Conservation (phyloP, 352 stramenopile species). For the Phytophthora palmivora region DNA sequence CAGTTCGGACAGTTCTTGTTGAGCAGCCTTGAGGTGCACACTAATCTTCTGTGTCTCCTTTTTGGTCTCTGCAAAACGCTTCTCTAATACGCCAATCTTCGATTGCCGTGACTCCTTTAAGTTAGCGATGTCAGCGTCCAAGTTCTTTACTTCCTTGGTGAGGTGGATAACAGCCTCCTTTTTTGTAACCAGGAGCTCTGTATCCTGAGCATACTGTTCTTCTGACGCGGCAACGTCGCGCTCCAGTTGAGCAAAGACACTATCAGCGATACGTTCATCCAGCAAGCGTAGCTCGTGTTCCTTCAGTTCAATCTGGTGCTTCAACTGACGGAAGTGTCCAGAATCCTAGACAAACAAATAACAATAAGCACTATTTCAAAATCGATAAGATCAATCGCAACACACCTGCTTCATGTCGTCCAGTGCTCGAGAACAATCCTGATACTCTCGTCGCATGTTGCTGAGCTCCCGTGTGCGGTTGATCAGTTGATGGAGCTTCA, state of each 20-base stretch:
- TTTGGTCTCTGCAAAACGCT: conserved; percentile 77
- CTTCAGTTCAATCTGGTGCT: conserved; percentile 85
- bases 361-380: conserved; percentile 11
- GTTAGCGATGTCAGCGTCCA: conserved; percentile 85
- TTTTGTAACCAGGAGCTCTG: conserved; percentile 63
- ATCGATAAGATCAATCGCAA: background rate
- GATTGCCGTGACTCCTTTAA: conserved; percentile 84
- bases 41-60: conserved; percentile 76
- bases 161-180: conserved; percentile 82
- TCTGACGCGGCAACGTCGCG: conserved; percentile 70
- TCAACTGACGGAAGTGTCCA: conserved; percentile 74
- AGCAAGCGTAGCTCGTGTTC: conserved; percentile 82
- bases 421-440: conserved; percentile 63
- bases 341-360: conserved; percentile 53
- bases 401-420: conserved; percentile 77
- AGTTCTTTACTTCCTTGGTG: conserved; percentile 68
- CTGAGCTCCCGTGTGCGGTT: conserved; percentile 70
- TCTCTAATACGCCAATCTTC: conserved; percentile 82
- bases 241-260: conserved; percentile 81
- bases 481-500: conserved; percentile 86
- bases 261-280: conserved; percentile 82
- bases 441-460: conserved; percentile 73
- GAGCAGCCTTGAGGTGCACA: conserved; percentile 58
- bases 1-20: conserved; percentile 80
- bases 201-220: conserved; percentile 78